Evolutionary conservation across 208 protist species (phyloP).

Genomic region (Angomonas ambiguus): DNA sequence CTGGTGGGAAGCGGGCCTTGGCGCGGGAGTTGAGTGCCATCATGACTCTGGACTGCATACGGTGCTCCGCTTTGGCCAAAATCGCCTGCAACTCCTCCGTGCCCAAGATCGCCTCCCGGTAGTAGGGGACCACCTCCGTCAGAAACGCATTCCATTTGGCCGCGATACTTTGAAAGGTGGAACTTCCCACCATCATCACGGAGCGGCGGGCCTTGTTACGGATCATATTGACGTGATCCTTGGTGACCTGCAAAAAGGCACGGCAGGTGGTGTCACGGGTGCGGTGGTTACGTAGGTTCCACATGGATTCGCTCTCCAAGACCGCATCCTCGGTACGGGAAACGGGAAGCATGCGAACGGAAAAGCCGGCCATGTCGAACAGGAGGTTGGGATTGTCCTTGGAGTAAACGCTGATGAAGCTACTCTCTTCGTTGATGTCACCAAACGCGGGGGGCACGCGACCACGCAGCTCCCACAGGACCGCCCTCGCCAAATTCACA

Average conservation of each 20-base stretch:
- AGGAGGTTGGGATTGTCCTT: conserved; percentile 99
- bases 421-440: conserved; percentile 96
- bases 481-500: conserved; percentile 99
- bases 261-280: conserved; percentile 99
- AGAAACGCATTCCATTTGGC: conserved; percentile 99
- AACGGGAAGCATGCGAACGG: conserved; percentile 94
- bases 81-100: conserved; percentile 98
- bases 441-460: conserved; percentile 97
- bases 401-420: conserved; percentile 99
- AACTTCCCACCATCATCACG: conserved; percentile 99
- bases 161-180: conserved; percentile 99
- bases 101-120: conserved; percentile 98
- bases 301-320: conserved; percentile 97
- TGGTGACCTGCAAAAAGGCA: conserved; percentile 98
- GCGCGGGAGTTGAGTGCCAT: conserved; percentile 99
- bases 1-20: conserved; percentile 99
- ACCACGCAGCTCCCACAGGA: conserved; percentile 99
- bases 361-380: conserved; percentile 99
- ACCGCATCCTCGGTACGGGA: conserved; percentile 89
- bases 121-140: conserved; percentile 99
- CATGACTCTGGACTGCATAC: conserved; percentile 99
- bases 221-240: conserved; percentile 95
- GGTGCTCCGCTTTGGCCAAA: conserved; percentile 99
- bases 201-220: conserved; percentile 98
- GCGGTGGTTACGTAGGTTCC: conserved; percentile 98